Base-by-base conservation (phyloP, 768 basidiomycete genomes). In the Kwoniella shandongensis region DNA sequence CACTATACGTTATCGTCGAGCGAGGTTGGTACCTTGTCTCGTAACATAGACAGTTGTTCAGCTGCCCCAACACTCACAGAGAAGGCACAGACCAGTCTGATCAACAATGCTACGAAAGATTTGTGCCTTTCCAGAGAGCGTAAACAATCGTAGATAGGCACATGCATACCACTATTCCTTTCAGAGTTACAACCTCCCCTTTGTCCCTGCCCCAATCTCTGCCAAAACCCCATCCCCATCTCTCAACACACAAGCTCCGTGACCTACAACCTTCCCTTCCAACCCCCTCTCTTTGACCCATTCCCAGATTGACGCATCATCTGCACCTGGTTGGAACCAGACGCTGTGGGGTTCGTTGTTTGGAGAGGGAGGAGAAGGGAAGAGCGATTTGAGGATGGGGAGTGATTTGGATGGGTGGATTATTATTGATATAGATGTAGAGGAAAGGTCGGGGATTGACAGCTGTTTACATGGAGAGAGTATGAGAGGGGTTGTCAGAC, bases 251-350 rank as follows among this genome's bases (percentile, higher is more conserved):
- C 91, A 94, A 10, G 88, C 86, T 10, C 91, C 91, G 25, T 88
- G 86, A 71, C 83, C 84, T 47, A 93, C 82, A n/a, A 88, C 87
- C 57, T 81, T 81, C 68, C 85, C 84, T 30, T 79, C 77, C 63
- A 91, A 75, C 3, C 80, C 82, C 48, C 86, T 84, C 56, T 84
- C 82, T 38, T 83, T 81, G 72, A 92, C 84, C 66, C 82, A 92
- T 15, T 79, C 67, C 15, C 80, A 76, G 44, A 91, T 88, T 2
- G 77, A 76, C 15, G 79, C 81, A 66, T 89, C 86, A 62, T 87
- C 85, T 6, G 90, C 88, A 20, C 90, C 90, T 6, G 91, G 91
- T 73, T 94, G 91, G 27, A 93, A 82, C 91, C 91, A 94, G 41
- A 91, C 80, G 2, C 85, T 81, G 76, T 75, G n/a, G 84, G 81